phyloP scores from a whole-genome alignment of 805 yeast species.

The Saccharomycopsis sp. region DNA sequence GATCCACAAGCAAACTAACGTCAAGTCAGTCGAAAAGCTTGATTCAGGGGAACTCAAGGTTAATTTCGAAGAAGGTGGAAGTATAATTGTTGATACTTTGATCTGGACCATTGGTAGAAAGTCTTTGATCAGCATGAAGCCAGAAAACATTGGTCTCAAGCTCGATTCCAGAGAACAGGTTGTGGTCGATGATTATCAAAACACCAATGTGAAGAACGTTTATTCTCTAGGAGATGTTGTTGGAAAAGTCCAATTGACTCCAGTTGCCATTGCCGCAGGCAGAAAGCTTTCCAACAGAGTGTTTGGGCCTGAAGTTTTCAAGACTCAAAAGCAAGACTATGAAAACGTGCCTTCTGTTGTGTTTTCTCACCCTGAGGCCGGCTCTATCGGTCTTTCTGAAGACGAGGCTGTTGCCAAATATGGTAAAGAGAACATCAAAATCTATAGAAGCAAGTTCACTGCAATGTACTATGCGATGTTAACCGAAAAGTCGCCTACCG shows the following conservation, averaged over 20 bases:
- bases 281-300: conserved; percentile 87
- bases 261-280: conserved; percentile 98
- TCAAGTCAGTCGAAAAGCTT: conserved; percentile 40
- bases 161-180: conserved; percentile 55
- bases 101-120: conserved; percentile 95
- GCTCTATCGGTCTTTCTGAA: conserved; percentile 84
- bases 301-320: conserved; percentile 71
- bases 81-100: conserved; percentile 69
- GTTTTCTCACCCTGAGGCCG: conserved; percentile 98
- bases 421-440: conserved; percentile 74
- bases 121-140: conserved; percentile 65
- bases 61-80: conserved; percentile 32
- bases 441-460: conserved; percentile 76
- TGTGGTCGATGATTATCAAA: conserved; percentile 81
- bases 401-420: conserved; percentile 67
- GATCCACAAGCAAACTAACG: conserved; percentile 62
- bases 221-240: conserved; percentile 92
- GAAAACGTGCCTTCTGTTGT: conserved; percentile 87
- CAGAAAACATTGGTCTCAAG: conserved; percentile 70
- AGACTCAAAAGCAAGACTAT: conserved; percentile 77
- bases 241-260: conserved; percentile 90
- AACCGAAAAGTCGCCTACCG: conserved; percentile 74
- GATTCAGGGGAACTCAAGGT: conserved; percentile 45
- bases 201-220: conserved; percentile 62
- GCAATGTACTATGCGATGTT: conserved; percentile 93